Evolutionary conservation across 2,329 filamentous ascomycete species (phyloP).

Genomic region (Sclerotinia borealis): DNA sequence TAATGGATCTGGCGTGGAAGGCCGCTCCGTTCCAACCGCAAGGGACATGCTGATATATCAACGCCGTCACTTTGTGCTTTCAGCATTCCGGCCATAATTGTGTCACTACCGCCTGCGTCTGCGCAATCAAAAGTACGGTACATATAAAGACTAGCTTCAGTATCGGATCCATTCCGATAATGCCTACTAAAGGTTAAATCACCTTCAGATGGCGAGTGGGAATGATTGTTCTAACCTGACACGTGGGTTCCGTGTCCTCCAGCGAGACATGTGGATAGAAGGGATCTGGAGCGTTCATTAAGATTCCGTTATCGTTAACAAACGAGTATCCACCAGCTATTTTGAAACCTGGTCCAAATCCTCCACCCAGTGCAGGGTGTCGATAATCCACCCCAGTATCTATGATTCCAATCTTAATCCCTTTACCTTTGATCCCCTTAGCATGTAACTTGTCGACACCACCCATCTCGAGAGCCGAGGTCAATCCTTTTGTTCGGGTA

Average conservation of each 20-base stretch:
- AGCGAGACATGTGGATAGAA: conserved; percentile 17
- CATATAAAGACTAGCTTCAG: conserved; percentile 22
- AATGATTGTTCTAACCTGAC: conserved; percentile 11
- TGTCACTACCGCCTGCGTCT: conserved; percentile 16
- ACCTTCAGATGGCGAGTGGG: neutral
- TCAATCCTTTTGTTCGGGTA: neutral
- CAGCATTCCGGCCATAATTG: conserved; percentile 21
- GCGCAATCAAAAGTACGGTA: conserved; percentile 23
- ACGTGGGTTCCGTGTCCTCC: conserved; percentile 26
- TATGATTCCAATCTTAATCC: conserved; percentile 38
- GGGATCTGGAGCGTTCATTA: conserved; percentile 16
- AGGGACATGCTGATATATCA: conserved; percentile 27
- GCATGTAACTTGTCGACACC: conserved; percentile 37
- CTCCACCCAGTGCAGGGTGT: conserved; percentile 58
- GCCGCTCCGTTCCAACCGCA: conserved; percentile 10
- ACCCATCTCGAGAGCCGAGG: conserved; percentile 17
- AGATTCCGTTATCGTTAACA: conserved; percentile 41
- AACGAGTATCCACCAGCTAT: conserved; percentile 53
- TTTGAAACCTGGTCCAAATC: conserved; percentile 54
- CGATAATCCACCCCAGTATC: conserved; percentile 49
- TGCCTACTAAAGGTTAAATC: conserved; percentile 12
- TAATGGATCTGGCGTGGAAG: conserved; percentile 13
- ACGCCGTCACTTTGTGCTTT: conserved; percentile 22
- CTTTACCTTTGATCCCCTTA: conserved; percentile 41
- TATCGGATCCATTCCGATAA: conserved; percentile 21